Percentiles rank a stretch among this genome's conserved stretches.
These are phyloP conservation scores for Saccharomyces paradoxus DNA, from an alignment of 805 yeast species.

Conservation along the genomic window DNA sequence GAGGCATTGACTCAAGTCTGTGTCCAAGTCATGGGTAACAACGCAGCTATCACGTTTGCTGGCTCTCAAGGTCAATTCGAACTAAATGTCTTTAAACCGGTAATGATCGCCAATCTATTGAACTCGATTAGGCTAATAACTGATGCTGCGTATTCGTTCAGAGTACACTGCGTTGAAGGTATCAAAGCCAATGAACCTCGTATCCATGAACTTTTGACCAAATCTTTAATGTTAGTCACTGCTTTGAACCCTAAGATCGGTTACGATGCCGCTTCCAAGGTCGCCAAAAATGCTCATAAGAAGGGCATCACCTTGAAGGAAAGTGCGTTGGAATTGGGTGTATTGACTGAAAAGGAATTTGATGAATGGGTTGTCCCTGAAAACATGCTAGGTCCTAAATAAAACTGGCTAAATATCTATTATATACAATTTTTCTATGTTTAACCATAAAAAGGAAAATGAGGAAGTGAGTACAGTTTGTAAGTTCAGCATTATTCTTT, in stretches of 20 bases:
- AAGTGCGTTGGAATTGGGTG: constrained; percentile 87
- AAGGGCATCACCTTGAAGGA: constrained; percentile 93
- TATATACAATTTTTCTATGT: not conserved
- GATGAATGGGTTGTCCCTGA: constrained; percentile 97
- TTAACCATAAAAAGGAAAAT: not conserved
- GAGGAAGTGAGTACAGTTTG: not conserved
- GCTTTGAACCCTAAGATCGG: constrained; percentile 98
- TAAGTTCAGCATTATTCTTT: no score
- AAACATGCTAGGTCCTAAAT: constrained; percentile 85
- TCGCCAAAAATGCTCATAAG: constrained; percentile 97
- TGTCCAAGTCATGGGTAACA: constrained; percentile 95
- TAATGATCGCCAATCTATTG: constrained; percentile 83
- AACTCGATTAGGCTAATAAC: constrained; percentile 81
- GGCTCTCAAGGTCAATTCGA: constrained; percentile 99
- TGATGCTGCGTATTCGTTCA: constrained; percentile 85
- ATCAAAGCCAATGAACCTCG: constrained; percentile 81
- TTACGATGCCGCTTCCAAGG: constrained; percentile 94
- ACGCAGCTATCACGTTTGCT: constrained; percentile 88
- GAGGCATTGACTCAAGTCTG: constrained; percentile 98
- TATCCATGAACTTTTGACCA: constrained; percentile 80
- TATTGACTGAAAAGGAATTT: constrained; percentile 75
- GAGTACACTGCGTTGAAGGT: constrained; percentile 91
- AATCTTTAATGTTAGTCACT: constrained; percentile 95
- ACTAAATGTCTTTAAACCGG: constrained; percentile 96
- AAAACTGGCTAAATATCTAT: not conserved